Base-by-base conservation (phyloP, 2,329 filamentous ascomycete genomes). In the Fusarium coffeatum region DNA sequence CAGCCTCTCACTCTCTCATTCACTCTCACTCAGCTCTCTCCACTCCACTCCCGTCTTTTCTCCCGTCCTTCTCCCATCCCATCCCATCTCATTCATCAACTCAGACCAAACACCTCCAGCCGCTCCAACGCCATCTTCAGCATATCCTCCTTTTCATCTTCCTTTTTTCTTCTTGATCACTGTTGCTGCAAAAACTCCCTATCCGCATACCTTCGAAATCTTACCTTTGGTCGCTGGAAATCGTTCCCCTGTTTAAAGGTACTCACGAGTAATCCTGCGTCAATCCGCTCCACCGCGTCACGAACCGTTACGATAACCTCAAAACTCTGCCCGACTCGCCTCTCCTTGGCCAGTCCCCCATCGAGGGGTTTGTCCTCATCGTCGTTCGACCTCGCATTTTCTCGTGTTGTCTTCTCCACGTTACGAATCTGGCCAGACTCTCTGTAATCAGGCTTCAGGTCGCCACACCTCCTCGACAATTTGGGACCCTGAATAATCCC, bases 241-340 rank as follows among this genome's bases (percentile, higher is more conserved):
- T 18, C 30, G 47, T 65, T 60, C 59, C 59, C 59, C 55, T 62
- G 68, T 55, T 55, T 54, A 22, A 51, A 53, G 49, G 49, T 23
- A 50, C 55, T 72, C 65, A 59, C 68, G 54, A 66, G 64, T 59
- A 53, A 57, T 71, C 59, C 68, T 69, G 56, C 65, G 61, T 66
- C 61, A 49, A 66, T 68, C 62, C 68, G 49, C 68, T 72, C 68
- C 57, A 72, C 68, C 68, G 68, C 68, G 68, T 71, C 65, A 71
- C 68, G 68, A 71, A 47, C 68, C 68, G 60, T 71, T 72, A 71
- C 68, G 68, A 71, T 71, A 71, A 50, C 60, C 68, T 69, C 64
- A 51, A 66, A 72, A 66, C 47, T 43, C 56, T 72, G 60, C 45
- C 54, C 68, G 68, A 72, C 68, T 65, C 68, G 68, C 34, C 66